These are phyloP conservation scores for Danielia oregonensis DNA, from an alignment of 805 yeast genomes.

Conservation along the genomic window DNA sequence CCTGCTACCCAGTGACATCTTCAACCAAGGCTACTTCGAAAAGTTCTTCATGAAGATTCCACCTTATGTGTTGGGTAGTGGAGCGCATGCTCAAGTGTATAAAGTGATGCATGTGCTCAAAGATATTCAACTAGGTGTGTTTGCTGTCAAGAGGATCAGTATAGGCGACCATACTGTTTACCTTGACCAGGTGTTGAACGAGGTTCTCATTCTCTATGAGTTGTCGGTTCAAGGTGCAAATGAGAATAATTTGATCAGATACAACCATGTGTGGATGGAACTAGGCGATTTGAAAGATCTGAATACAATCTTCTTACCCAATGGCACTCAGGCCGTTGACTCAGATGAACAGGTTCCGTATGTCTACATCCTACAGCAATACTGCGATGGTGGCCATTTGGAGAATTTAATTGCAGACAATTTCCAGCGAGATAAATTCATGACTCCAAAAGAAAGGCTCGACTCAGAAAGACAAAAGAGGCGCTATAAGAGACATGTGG, in stretches of 20 bases:
- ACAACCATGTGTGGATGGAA: conserved; percentile 92
- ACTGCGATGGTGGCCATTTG: conserved; percentile 83
- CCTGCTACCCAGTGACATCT: conserved; percentile 50
- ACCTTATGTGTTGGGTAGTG: conserved; percentile 60
- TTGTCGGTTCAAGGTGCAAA: conserved; percentile 42
- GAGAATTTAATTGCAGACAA: conserved; percentile 51
- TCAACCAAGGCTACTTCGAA: conserved; percentile 78
- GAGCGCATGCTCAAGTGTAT: conserved; percentile 81
- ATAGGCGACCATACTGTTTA: conserved; percentile 74
- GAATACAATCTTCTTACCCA: conserved; percentile 23
- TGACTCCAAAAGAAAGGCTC: conserved; percentile 26
- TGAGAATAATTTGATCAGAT: conserved; percentile 63
- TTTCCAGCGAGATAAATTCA: conserved; percentile 19
- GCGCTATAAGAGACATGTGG: conserved; percentile 12
- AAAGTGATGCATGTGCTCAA: conserved; percentile 81
- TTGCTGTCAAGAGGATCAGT: conserved; percentile 82
- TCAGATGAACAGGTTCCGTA: conserved; percentile 49
- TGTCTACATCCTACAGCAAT: conserved; percentile 80
- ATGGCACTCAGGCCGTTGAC: conserved; percentile 3
- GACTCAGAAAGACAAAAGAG: conserved; percentile 22
- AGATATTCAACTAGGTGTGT: conserved; percentile 66
- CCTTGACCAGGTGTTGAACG: conserved; percentile 67
- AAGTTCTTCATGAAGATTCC: conserved; percentile 63
- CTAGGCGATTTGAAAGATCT: conserved; percentile 52
- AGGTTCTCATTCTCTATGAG: conserved; percentile 68